These are phyloP conservation scores for Exsudoporus frostii DNA, from an alignment of 768 basidiomycete species.

Conservation along the genomic window DNA sequence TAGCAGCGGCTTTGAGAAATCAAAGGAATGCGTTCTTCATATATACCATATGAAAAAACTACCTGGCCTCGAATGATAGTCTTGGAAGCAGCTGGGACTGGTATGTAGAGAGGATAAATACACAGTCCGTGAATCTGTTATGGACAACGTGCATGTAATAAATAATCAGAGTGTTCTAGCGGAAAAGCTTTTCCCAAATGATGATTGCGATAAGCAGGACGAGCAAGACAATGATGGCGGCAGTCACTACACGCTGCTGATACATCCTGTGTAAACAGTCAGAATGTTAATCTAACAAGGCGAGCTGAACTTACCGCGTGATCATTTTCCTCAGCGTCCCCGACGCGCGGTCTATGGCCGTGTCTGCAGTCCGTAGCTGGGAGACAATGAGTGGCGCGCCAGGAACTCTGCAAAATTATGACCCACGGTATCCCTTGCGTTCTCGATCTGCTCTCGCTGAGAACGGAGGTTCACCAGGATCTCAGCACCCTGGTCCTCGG, in stretches of 20 bases:
- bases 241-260: conserved; percentile 89
- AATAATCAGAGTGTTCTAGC: conserved; percentile 26
- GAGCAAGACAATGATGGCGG: conserved; percentile 80
- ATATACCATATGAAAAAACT: conserved; percentile 28
- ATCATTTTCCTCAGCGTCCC: conserved; percentile 96
- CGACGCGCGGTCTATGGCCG: conserved; percentile 86
- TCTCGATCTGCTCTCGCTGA: conserved; percentile 94
- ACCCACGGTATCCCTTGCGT: conserved; percentile 83
- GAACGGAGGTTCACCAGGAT: conserved; percentile 80
- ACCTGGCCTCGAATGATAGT: background rate
- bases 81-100: background rate
- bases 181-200: conserved; percentile 71
- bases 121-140: conserved; percentile 12
- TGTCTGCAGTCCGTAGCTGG: conserved; percentile 83
- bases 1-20: background rate
- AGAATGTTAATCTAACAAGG: conserved; percentile 9
- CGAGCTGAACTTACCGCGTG: conserved; percentile 62
- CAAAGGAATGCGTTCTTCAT: conserved; percentile 35
- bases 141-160: conserved; percentile 17
- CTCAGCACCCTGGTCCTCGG: conserved; percentile 92
- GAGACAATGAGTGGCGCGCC: background rate
- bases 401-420: background rate
- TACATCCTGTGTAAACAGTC: conserved; percentile 73
- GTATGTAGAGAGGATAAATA: conserved; percentile 30
- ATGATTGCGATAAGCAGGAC: conserved; percentile 80